These are phyloP conservation scores for Fraxinus velutina DNA, from an alignment of 305 asterid genomes.

Conservation along the genomic window DNA sequence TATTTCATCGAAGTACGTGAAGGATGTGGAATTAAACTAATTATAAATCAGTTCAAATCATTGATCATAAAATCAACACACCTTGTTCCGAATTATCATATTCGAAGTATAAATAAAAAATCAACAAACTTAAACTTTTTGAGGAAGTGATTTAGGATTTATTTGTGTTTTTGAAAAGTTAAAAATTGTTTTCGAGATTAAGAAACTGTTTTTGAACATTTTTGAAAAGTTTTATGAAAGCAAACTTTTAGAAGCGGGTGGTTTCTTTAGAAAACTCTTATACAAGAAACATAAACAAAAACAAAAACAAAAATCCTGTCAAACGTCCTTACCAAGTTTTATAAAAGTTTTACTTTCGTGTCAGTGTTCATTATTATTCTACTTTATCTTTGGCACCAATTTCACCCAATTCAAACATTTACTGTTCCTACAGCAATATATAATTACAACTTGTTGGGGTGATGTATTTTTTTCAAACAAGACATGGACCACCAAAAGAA, in stretches of 20 bases:
- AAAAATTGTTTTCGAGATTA: neutral
- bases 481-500: conserved; percentile 6
- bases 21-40: neutral
- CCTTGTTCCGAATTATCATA: neutral
- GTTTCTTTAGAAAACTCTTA: neutral
- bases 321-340: neutral
- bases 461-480: neutral
- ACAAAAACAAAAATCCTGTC: neutral
- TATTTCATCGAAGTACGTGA: neutral
- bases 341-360: neutral
- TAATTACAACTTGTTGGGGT: neutral
- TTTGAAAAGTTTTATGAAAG: neutral
- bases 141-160: neutral
- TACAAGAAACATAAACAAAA: neutral
- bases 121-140: neutral
- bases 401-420: neutral
- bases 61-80: neutral
- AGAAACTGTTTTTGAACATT: neutral
- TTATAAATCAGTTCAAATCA: neutral
- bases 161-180: neutral
- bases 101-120: neutral
- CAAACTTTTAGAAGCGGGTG: neutral
- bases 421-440: neutral
- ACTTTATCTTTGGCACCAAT: neutral
- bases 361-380: neutral